A percentile compares a stretch with the other conserved stretches of the same genome.
These are phyloP conservation scores for Candida koratica DNA, from an alignment of 805 yeast genomes.

Conservation along the genomic window DNA sequence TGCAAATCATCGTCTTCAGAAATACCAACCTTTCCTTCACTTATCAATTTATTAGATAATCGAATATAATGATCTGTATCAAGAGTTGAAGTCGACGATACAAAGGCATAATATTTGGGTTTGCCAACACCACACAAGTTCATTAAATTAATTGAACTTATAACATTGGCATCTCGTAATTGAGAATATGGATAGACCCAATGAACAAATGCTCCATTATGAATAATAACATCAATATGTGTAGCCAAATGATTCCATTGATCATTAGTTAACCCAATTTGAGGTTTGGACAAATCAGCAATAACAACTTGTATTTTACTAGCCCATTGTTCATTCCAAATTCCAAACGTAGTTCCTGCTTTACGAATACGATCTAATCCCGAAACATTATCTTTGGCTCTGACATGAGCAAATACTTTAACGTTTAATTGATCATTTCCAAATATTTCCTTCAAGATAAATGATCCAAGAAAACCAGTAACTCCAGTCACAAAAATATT, in stretches of 20 bases:
- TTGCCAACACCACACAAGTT: slow-evolving; percentile 73
- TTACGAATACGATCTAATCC: slow-evolving; percentile 74
- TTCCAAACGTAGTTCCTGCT: slow-evolving; percentile 79
- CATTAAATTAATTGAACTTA: slow-evolving; percentile 81
- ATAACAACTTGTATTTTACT: slow-evolving; percentile 63
- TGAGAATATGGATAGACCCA: slow-evolving; percentile 96
- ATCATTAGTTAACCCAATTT: slow-evolving; percentile 61
- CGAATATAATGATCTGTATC: slow-evolving; percentile 80
- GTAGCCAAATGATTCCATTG: slow-evolving; percentile 58
- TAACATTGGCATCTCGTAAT: slow-evolving; percentile 88
- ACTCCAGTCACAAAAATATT: slow-evolving; percentile 89
- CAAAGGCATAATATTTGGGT: slow-evolving; percentile 83
- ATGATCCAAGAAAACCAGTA: slow-evolving; percentile 95
- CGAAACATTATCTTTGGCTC: slow-evolving; percentile 65
- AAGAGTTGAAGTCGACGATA: slow-evolving; percentile 90
- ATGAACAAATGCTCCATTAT: slow-evolving; percentile 97
- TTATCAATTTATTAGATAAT: slow-evolving; percentile 65
- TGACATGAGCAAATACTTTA: slow-evolving; percentile 80
- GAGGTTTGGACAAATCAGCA: slow-evolving; percentile 73
- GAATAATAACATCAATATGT: slow-evolving; percentile 76
- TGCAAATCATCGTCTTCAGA: slow-evolving; percentile 77
- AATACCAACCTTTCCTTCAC: slow-evolving; percentile 67
- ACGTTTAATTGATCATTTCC: slow-evolving; percentile 47
- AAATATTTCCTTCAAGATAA: slow-evolving; percentile 73
- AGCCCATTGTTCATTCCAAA: slow-evolving; percentile 63